phyloP scores from a whole-genome alignment of 768 basidiomycete species.

The Suillus americanus region DNA sequence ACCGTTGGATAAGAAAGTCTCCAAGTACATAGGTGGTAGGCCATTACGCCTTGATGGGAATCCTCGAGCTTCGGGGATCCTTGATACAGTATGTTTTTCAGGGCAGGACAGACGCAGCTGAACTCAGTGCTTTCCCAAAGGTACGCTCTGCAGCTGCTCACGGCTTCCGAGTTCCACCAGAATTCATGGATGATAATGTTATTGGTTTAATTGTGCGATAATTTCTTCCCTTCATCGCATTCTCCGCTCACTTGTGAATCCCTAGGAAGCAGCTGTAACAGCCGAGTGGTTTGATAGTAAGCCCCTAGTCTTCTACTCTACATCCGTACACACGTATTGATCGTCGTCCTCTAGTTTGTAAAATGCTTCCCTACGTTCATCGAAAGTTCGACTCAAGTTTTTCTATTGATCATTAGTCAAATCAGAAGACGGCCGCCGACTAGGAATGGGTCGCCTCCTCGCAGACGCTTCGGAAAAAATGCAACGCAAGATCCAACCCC shows the following conservation, averaged over 20 bases:
- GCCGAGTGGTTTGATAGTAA: slow-evolving; percentile 77
- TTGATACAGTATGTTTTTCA: slow-evolving; percentile 56
- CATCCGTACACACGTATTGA: background rate
- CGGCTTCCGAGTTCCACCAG: slow-evolving; percentile 66
- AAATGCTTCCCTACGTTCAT: slow-evolving; percentile 3
- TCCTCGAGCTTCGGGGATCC: slow-evolving; percentile 71
- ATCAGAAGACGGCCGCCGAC: slow-evolving; percentile 68
- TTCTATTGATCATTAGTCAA: slow-evolving; percentile 46
- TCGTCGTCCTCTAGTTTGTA: slow-evolving; percentile 22
- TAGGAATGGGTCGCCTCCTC: slow-evolving; percentile 78
- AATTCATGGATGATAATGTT: slow-evolving; percentile 64
- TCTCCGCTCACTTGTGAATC: background rate
- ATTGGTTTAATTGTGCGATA: slow-evolving; percentile 56
- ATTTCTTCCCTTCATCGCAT: background rate
- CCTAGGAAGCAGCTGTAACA: slow-evolving; percentile 69
- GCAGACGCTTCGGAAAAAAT: slow-evolving; percentile 63
- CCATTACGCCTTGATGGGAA: slow-evolving; percentile 74
- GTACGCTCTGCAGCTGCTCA: slow-evolving; percentile 70
- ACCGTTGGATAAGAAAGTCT: slow-evolving; percentile 62
- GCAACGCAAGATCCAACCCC: slow-evolving; percentile 51
- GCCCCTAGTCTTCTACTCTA: slow-evolving; percentile 9
- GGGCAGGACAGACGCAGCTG: background rate
- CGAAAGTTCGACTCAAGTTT: slow-evolving; percentile 2
- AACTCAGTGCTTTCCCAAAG: slow-evolving; percentile 31
- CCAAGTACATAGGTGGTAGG: slow-evolving; percentile 65